Evolutionary conservation across 2,329 filamentous ascomycete species (phyloP), one percentile per base, ranked within the genome.

Genomic region (Alternaria sp.): DNA sequence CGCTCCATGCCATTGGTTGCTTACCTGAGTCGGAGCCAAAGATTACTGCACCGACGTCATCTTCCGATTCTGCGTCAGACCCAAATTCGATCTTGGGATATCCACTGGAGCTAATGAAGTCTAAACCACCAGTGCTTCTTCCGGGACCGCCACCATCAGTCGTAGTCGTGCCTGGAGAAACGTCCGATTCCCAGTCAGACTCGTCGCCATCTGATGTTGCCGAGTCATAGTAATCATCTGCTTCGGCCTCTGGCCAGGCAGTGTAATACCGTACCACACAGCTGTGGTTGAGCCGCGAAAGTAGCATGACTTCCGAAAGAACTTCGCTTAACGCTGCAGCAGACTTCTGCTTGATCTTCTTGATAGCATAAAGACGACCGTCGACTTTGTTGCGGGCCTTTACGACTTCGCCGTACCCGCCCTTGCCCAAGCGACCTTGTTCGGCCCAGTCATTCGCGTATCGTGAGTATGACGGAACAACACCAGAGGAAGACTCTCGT

Each of bases 311-410:
- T 78, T 96, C 92, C 58, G 92, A 93, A 25, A 95, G 78, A 12
- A 94, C 90, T 75, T 97, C 92, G 0, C 91, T 94, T 43, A 98
- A 84, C 6, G 85, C 84, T 11, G 90, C 86, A 25, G 91, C 87
- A 1, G 93, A 93, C 55, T 90, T 90, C 70, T 96, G 92, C 1
- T 90, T 93, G 65, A 99, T 96, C 78, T 98, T 97, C 79, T 99
- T 99, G 77, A 99, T 92, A 17, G 96, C 96, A 80, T 98, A 99
- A 46, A 96, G 90, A 61, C 94, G 92, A 1, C 93, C 93, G 77
- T 98, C 96, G 5, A 97, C 88, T 81, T 96, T 97, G 79, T 97
- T 97, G 30, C 95, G 88, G 3, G 95, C 95, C 78, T 97, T 96
- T 59, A 98, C 93, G 21, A 99, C 96, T 80, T 97, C 93, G 6